A percentile compares a stretch with the other conserved stretches of the same genome.
These are phyloP conservation scores for Colletotrichum cuscutae DNA, from an alignment of 2,329 filamentous ascomycete genomes.

Conservation along the genomic window DNA sequence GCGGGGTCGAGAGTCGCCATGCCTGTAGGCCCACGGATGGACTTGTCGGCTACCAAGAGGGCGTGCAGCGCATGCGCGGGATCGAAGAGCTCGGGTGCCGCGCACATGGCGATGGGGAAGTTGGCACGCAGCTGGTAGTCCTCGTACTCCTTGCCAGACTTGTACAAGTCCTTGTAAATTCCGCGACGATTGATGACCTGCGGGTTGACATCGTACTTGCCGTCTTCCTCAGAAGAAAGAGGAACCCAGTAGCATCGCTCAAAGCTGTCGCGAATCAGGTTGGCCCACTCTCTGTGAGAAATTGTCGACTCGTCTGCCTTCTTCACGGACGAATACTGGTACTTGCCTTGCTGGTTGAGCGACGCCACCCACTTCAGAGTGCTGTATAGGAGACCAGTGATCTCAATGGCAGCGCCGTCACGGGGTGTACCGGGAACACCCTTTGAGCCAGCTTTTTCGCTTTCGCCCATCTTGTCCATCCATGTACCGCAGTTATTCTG, in stretches of 20 bases:
- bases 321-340: slow-evolving; percentile 78
- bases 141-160: slow-evolving; percentile 93
- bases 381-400: slow-evolving; percentile 93
- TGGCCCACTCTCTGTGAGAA: slow-evolving; percentile 82
- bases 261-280: slow-evolving; percentile 84
- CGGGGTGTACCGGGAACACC: slow-evolving; percentile 95
- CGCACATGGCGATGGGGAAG: slow-evolving; percentile 95
- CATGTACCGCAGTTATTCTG: slow-evolving; percentile 97
- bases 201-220: slow-evolving; percentile 82
- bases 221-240: slow-evolving; percentile 73
- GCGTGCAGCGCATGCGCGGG: slow-evolving; percentile 81
- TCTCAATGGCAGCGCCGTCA: slow-evolving; percentile 94
- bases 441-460: slow-evolving; percentile 88
- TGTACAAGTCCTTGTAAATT: slow-evolving; percentile 98
- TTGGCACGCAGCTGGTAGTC: slow-evolving; percentile 97
- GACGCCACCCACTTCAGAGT: slow-evolving; percentile 81
- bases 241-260: slow-evolving; percentile 94
- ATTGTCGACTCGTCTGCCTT: slow-evolving; percentile 70
- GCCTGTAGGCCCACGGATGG: slow-evolving; percentile 86
- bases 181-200: slow-evolving; percentile 87
- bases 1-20: slow-evolving; percentile 96
- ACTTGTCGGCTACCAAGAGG: slow-evolving; percentile 81
- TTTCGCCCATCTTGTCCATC: slow-evolving; percentile 99
- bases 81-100: slow-evolving; percentile 89
- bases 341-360: slow-evolving; percentile 75